A percentile compares a stretch with the other conserved stretches of the same genome.
Evolutionary conservation across 225 moss, liverwort and hornwort genomes (phyloP).

Genomic region (Marchantia paleacea): DNA sequence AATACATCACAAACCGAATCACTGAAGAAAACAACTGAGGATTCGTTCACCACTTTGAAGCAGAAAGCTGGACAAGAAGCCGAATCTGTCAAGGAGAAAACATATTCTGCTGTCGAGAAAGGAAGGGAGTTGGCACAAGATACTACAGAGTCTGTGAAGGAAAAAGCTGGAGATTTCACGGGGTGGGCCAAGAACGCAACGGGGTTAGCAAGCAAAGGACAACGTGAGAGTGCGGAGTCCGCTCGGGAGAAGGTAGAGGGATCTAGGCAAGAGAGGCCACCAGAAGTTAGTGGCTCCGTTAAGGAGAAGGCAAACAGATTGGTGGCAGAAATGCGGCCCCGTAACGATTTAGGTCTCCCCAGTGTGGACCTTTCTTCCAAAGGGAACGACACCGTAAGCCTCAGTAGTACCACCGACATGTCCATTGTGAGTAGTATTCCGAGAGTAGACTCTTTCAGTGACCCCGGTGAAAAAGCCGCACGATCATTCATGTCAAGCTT

Average conservation of each 20-base stretch:
- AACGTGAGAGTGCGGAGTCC: neutral
- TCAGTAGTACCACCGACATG: neutral
- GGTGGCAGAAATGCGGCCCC: conserved; percentile 3
- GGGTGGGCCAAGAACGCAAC: neutral
- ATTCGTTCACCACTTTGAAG: neutral
- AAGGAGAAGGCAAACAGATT: neutral
- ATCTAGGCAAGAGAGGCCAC: neutral
- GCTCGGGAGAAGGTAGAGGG: too few species aligned
- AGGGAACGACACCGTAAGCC: neutral
- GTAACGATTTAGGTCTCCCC: neutral
- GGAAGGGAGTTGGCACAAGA: conserved; percentile 1
- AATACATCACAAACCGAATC: neutral
- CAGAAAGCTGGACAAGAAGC: neutral
- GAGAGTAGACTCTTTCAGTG: neutral
- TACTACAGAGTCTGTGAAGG: neutral
- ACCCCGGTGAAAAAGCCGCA: conserved; percentile 4
- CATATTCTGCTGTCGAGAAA: neutral
- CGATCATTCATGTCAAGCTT: neutral
- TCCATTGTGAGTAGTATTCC: neutral
- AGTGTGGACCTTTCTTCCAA: neutral
- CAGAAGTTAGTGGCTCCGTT: neutral
- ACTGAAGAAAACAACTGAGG: neutral
- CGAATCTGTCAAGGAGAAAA: neutral
- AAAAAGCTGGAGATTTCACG: neutral
- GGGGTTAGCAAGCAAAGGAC: neutral